Evolutionary conservation across 2,329 filamentous ascomycete genomes (phyloP).

Genomic region (Bipolaris sorokiniana): DNA sequence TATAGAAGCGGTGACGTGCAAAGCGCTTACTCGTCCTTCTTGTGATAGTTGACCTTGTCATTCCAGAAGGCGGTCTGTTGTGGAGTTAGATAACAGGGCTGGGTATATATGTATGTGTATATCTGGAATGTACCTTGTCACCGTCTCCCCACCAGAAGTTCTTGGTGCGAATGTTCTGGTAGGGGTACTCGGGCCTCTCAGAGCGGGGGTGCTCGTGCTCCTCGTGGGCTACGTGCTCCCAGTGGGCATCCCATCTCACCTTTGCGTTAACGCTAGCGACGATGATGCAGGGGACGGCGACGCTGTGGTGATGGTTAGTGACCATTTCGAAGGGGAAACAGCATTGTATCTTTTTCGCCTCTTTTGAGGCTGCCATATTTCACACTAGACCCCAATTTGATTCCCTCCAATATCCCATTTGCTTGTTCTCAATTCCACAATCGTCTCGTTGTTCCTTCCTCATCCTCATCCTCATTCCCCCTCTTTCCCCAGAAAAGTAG

Average conservation of each 20-base stretch:
- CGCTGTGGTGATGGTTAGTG: constrained; percentile 60
- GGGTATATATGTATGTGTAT: too few relatives aligned
- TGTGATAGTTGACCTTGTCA: constrained; percentile 93
- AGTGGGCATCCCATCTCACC: constrained; percentile 92
- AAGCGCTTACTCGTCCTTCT: constrained; percentile 70
- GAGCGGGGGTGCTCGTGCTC: constrained; percentile 67
- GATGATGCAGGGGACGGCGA: constrained; percentile 73
- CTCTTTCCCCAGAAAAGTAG: constrained; percentile 1
- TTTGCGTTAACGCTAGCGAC: constrained; percentile 82
- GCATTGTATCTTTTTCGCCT: not conserved
- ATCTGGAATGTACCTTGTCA: constrained; percentile 73
- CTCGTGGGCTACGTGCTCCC: constrained; percentile 90
- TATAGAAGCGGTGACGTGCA: constrained; percentile 11
- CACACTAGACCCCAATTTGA: not conserved
- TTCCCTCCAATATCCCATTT: not conserved
- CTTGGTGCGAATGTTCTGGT: constrained; percentile 97
- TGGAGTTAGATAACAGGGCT: constrained; percentile 3
- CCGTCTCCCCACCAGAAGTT: constrained; percentile 95
- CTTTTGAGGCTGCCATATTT: not conserved
- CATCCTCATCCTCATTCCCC: not conserved
- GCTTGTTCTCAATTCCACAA: not conserved
- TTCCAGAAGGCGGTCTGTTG: constrained; percentile 75
- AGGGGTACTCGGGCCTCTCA: constrained; percentile 91
- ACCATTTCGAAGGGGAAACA: not conserved
- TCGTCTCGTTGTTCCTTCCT: constrained; percentile 2